These are phyloP conservation scores for Phytopythium kandeliae DNA, from an alignment of 352 stramenopile genomes.

Conservation along the genomic window DNA sequence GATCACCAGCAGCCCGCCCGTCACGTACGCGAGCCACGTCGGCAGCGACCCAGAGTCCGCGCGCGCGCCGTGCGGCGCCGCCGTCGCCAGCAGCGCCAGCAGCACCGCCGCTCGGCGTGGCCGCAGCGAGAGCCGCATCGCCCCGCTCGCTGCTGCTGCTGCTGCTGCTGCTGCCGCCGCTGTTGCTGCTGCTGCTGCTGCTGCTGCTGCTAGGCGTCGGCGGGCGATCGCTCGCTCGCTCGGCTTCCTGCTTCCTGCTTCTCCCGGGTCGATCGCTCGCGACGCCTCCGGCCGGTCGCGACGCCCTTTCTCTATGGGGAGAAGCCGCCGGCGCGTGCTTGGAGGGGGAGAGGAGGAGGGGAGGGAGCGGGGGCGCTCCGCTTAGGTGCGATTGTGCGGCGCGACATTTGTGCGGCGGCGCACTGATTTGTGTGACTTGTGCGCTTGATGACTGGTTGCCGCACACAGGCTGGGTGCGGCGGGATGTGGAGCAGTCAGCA, in stretches of 20 bases:
- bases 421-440: background rate
- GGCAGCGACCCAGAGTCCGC: constrained; percentile 46
- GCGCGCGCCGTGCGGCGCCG: constrained; percentile 15
- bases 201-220: background rate
- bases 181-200: background rate
- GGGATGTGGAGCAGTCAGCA: too few species aligned
- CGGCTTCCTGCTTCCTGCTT: background rate
- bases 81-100: constrained; percentile 22
- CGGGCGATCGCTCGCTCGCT: background rate
- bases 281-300: background rate
- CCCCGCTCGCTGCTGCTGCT: too few species aligned
- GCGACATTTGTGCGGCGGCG: background rate
- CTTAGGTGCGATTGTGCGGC: constrained; percentile 1
- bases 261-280: background rate
- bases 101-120: constrained; percentile 29
- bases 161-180: background rate
- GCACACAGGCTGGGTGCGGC: too few species aligned
- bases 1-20: constrained; percentile 71
- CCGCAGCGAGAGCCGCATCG: too few species aligned
- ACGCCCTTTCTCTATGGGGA: constrained; percentile 2
- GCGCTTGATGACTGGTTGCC: too few species aligned
- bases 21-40: constrained; percentile 82
- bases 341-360: background rate
- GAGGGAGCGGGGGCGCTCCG: background rate
- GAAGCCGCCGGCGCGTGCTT: constrained; percentile 3